A percentile compares a stretch with the other conserved stretches of the same genome.
Conservation (phyloP, 805 yeast genomes). For the Wickerhamomyces queroliae region DNA sequence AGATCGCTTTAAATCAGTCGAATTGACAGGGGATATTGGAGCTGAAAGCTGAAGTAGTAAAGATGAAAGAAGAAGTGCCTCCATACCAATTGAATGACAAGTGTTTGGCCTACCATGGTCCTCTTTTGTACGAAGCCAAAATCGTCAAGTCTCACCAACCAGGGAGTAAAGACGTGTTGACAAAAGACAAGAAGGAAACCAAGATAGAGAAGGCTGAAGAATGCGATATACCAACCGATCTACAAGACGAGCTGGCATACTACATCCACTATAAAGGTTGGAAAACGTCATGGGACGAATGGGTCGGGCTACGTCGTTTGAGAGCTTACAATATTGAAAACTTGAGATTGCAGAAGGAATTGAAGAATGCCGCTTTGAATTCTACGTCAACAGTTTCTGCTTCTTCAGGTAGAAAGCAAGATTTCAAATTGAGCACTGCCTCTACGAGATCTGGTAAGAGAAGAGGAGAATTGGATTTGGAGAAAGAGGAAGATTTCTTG, state of each 20-base stretch:
- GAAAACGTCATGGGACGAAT: conserved; percentile 95
- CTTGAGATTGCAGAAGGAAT: conserved; percentile 51
- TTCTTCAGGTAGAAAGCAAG: conserved; percentile 9
- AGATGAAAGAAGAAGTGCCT: background rate
- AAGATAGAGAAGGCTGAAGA: conserved; percentile 14
- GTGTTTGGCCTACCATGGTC: conserved; percentile 86
- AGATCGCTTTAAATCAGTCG: too few species aligned
- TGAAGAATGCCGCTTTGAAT: conserved; percentile 42
- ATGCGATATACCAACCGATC: conserved; percentile 28
- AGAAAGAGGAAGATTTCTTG: conserved; percentile 21
- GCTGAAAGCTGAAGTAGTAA: too few species aligned
- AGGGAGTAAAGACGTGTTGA: conserved; percentile 32
- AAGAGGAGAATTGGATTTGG: conserved; percentile 25
- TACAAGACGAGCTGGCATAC: conserved; percentile 38
- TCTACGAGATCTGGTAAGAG: conserved; percentile 20
- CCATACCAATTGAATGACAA: conserved; percentile 22
- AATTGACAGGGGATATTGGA: too few species aligned
- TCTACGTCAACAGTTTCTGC: conserved; percentile 18
- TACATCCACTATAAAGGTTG: conserved; percentile 91
- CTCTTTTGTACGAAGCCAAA: conserved; percentile 84
- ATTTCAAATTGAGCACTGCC: conserved; percentile 5
- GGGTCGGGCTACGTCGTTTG: conserved; percentile 74
- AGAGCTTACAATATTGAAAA: conserved; percentile 67
- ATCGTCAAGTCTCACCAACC: conserved; percentile 60
- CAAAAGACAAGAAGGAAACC: conserved; percentile 33